Evolutionary conservation across 805 yeast species (phyloP).

Genomic region (Dipodascus geniculatus): DNA sequence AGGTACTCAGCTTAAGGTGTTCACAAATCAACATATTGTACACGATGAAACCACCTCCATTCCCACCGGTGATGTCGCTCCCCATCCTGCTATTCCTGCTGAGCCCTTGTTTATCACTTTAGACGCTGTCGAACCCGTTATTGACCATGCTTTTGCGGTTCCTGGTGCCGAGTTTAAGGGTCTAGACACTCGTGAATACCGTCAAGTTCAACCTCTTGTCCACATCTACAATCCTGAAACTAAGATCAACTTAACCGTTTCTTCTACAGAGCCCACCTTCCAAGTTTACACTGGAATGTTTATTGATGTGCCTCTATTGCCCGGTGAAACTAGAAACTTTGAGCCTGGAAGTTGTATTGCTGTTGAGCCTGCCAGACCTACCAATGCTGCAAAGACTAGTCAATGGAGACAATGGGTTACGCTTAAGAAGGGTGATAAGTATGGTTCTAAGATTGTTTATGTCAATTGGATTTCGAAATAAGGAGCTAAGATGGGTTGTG

Average conservation of each 20-base stretch:
- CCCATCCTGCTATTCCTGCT: constrained; percentile 17
- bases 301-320: constrained; percentile 27
- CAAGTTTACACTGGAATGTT: constrained; percentile 55
- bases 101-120: constrained; percentile 17
- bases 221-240: constrained; percentile 37
- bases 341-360: constrained; percentile 41
- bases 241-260: constrained; percentile 30
- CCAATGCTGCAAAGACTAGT: constrained; percentile 39
- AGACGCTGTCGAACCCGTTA: constrained; percentile 26
- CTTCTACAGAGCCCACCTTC: constrained; percentile 54
- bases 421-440: constrained; percentile 37
- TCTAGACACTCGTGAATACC: constrained; percentile 37
- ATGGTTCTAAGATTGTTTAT: constrained; percentile 36
- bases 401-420: constrained; percentile 40
- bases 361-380: constrained; percentile 48
- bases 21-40: constrained; percentile 31
- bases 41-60: constrained; percentile 32
- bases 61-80: constrained; percentile 34
- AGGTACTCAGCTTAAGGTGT: constrained; percentile 30
- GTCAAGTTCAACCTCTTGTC: constrained; percentile 27
- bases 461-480: constrained; percentile 13
- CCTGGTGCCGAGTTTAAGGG: constrained; percentile 15
- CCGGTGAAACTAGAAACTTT: constrained; percentile 18
- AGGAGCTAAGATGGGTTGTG: neutral
- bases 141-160: constrained; percentile 40